Percentiles rank a stretch among this genome's conserved stretches.
phyloP scores from a whole-genome alignment of 805 yeast genomes.

The Debaryomyces prosopidis region DNA sequence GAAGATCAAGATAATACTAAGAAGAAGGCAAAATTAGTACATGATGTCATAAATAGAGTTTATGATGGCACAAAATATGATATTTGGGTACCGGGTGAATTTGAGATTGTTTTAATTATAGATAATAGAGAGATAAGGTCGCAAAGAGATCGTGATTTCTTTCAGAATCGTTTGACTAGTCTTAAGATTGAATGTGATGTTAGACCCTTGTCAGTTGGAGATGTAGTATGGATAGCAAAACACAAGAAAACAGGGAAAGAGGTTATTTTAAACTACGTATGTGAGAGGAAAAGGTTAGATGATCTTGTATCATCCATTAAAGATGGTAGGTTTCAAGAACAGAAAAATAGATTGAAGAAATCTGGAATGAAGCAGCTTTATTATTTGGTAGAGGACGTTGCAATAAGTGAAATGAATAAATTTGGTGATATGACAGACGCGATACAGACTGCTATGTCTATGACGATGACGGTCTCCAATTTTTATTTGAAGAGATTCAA shows the following conservation, averaged over 20 bases:
- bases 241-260: slow-evolving; percentile 56
- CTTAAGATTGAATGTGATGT: slow-evolving; percentile 53
- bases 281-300: slow-evolving; percentile 87
- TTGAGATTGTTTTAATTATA: slow-evolving; percentile 58
- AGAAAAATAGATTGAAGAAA: slow-evolving; percentile 70
- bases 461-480: slow-evolving; percentile 61
- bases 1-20: neutral
- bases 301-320: slow-evolving; percentile 80
- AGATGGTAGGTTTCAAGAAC: slow-evolving; percentile 90
- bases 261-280: slow-evolving; percentile 75
- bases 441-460: slow-evolving; percentile 73
- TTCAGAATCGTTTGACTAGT: slow-evolving; percentile 51
- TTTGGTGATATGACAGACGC: slow-evolving; percentile 56
- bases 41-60: slow-evolving; percentile 22
- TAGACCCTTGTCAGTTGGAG: slow-evolving; percentile 75
- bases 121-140: slow-evolving; percentile 86
- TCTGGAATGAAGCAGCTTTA: slow-evolving; percentile 67
- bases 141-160: slow-evolving; percentile 66
- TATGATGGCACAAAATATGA: slow-evolving; percentile 34
- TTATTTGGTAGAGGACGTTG: slow-evolving; percentile 79
- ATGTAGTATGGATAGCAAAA: slow-evolving; percentile 84
- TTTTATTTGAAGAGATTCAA: slow-evolving; percentile 70
- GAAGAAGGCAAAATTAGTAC: slow-evolving; percentile 9
- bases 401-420: slow-evolving; percentile 39
- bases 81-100: slow-evolving; percentile 64